Evolutionary conservation across 768 basidiomycete genomes (phyloP).

Genomic region (Russula compacta): DNA sequence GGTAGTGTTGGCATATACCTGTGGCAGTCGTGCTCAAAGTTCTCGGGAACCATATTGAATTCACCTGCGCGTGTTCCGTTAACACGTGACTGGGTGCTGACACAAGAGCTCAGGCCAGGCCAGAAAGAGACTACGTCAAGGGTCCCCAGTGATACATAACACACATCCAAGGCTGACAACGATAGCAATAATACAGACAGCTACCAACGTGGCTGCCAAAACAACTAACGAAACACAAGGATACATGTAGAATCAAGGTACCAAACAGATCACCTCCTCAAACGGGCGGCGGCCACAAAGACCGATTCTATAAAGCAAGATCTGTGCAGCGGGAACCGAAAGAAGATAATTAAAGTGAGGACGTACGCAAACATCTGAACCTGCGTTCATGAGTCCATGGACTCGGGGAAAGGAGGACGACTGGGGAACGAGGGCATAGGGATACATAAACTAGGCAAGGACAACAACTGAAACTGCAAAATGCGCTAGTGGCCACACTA

Average conservation of each 20-base stretch:
- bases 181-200: constrained; percentile 10
- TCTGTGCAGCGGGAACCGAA: not conserved
- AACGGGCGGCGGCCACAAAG: not conserved
- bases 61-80: not conserved
- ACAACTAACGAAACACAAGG: constrained; percentile 11
- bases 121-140: not conserved
- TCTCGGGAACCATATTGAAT: not conserved
- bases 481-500: not conserved
- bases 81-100: not conserved
- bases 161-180: not conserved
- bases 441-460: constrained; percentile 8
- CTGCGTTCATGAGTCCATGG: not conserved
- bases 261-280: not conserved
- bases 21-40: too few relatives aligned
- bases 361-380: not conserved
- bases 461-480: not conserved
- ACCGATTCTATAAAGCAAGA: not conserved
- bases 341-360: not conserved
- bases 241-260: constrained; percentile 4
- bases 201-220: not conserved
- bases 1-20: not conserved
- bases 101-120: too few relatives aligned
- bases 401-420: not conserved
- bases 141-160: not conserved
- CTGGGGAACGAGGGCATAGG: not conserved